Evolutionary conservation across 306 rosid species (phyloP).

Genomic region (Pueraria montana): DNA sequence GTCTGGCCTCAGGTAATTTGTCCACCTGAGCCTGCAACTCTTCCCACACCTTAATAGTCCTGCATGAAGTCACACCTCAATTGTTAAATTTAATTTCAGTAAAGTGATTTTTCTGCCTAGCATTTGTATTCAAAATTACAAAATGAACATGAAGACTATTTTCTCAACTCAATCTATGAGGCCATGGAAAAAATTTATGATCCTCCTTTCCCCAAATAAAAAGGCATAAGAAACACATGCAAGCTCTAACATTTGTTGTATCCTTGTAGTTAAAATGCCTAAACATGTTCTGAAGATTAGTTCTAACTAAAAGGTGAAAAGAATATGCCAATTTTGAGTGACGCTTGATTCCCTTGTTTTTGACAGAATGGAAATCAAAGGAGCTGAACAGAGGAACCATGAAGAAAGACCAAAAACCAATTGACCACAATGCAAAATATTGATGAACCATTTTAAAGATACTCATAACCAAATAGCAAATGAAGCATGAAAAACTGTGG

Average conservation of each 20-base stretch:
- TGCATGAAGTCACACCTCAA: constrained; percentile 52
- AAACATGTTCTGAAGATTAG: background rate
- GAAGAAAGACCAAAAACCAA: constrained; percentile 15
- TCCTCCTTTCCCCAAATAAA: background rate
- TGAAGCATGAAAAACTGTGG: constrained; percentile 26
- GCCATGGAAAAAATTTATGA: background rate
- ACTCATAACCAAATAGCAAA: background rate
- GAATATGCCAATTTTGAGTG: constrained; percentile 20
- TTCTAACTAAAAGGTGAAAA: background rate
- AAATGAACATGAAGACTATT: background rate
- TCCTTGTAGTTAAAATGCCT: background rate
- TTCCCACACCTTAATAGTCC: constrained; percentile 94
- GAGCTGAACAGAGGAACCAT: constrained; percentile 15
- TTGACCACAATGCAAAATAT: constrained; percentile 25
- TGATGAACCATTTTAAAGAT: background rate
- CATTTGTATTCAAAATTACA: constrained; percentile 5
- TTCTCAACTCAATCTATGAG: background rate
- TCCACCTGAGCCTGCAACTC: constrained; percentile 97
- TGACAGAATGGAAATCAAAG: constrained; percentile 36
- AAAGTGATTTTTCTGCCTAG: background rate
- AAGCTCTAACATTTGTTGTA: background rate
- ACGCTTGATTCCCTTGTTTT: background rate
- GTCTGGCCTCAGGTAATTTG: constrained; percentile 91
- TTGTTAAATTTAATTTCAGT: background rate
- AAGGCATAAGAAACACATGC: background rate